phyloP scores from a whole-genome alignment of 257 asterid species.

The Craterostigma plantagineum region DNA sequence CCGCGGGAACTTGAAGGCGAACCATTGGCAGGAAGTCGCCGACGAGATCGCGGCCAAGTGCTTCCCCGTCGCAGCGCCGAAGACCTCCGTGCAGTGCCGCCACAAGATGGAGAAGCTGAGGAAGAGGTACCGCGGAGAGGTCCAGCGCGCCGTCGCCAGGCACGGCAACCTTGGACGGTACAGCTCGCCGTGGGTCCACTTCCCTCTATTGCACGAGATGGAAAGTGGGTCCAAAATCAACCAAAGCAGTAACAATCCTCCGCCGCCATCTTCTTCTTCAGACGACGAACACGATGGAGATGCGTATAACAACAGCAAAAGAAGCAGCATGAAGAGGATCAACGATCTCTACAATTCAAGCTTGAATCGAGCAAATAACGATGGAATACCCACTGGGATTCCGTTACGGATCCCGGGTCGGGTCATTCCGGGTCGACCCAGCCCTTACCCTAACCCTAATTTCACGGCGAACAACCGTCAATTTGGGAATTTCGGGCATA shows the following conservation, averaged over 20 bases:
- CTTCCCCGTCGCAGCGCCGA: constrained; percentile 32
- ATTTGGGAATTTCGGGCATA: constrained; percentile 16
- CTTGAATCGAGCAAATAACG: constrained; percentile 14
- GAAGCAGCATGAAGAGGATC: constrained; percentile 24
- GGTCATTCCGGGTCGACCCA: constrained; percentile 16
- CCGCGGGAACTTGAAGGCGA: constrained; percentile 78
- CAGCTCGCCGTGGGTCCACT: constrained; percentile 84
- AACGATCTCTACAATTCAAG: constrained; percentile 32
- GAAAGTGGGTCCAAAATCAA: constrained; percentile 46
- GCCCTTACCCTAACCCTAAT: constrained; percentile 18
- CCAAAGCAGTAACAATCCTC: background rate
- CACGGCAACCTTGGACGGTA: constrained; percentile 47
- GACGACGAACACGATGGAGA: constrained; percentile 30
- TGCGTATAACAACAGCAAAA: constrained; percentile 23
- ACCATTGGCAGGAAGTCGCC: constrained; percentile 99
- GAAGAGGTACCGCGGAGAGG: constrained; percentile 86
- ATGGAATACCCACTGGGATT: constrained; percentile 39
- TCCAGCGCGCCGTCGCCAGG: constrained; percentile 64
- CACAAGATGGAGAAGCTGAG: constrained; percentile 99
- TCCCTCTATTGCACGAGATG: constrained; percentile 72
- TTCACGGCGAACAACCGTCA: constrained; percentile 16
- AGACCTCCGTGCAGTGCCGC: constrained; percentile 92
- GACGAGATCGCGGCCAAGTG: constrained; percentile 45
- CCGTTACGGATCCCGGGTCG: constrained; percentile 69
- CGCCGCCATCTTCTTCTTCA: constrained; percentile 27